Evolutionary conservation across 2,329 filamentous ascomycete genomes (phyloP).

Genomic region (Claviceps digitariae): DNA sequence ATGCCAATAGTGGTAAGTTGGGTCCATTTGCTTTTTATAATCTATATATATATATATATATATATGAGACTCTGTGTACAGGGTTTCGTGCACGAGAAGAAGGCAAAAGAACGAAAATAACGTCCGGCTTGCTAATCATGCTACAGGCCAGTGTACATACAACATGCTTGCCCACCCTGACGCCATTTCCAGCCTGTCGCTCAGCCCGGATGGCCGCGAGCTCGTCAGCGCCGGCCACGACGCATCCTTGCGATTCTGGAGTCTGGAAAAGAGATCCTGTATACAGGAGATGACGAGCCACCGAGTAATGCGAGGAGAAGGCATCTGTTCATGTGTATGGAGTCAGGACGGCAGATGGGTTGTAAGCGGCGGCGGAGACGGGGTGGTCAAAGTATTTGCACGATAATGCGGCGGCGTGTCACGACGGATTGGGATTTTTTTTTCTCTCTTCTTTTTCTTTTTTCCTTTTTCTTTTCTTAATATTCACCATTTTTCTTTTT

Average conservation of each 20-base stretch:
- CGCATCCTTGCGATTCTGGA: constrained; percentile 92
- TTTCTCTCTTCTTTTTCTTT: neutral
- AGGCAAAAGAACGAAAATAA: neutral
- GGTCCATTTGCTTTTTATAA: neutral
- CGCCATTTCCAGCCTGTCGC: constrained; percentile 78
- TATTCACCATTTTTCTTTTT: neutral
- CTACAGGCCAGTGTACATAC: constrained; percentile 98
- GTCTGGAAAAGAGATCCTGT: constrained; percentile 85
- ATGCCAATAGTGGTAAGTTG: constrained; percentile 90
- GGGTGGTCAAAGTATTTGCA: constrained; percentile 84
- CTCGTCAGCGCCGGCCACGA: constrained; percentile 94
- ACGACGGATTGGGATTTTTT: neutral
- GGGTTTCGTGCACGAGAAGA: neutral
- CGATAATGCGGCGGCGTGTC: constrained; percentile 22
- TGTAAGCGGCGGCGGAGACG: constrained; percentile 86
- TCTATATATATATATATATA: no score
- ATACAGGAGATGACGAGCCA: constrained; percentile 92
- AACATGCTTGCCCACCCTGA: constrained; percentile 95
- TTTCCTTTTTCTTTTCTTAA: neutral
- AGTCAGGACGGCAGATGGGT: constrained; percentile 91
- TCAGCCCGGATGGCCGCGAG: constrained; percentile 87
- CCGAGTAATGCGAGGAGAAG: constrained; percentile 88
- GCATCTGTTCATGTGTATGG: constrained; percentile 90
- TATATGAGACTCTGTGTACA: no score
- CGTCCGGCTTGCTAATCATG: no score